Conservation (phyloP, 2,329 filamentous ascomycete genomes). For the Phialophora chinensis region DNA sequence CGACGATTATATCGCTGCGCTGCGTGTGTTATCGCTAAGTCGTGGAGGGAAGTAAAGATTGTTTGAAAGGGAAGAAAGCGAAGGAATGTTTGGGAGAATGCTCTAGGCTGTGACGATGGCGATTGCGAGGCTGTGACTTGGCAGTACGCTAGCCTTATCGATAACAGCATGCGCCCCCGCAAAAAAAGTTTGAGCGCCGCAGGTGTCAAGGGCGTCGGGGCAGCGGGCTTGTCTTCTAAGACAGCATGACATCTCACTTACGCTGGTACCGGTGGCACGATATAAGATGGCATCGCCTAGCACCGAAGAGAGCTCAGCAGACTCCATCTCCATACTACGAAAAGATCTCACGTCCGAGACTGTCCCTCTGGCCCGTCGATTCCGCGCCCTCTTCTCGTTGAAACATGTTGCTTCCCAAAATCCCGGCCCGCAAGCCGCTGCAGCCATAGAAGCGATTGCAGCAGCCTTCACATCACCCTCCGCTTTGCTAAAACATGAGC, state of each 20-base stretch:
- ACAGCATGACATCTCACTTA: neutral
- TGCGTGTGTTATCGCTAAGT: neutral
- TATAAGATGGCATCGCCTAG: conserved; percentile 21
- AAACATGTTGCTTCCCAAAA: conserved; percentile 83
- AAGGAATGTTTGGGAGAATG: conserved; percentile 10
- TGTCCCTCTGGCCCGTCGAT: conserved; percentile 83
- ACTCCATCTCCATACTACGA: conserved; percentile 58
- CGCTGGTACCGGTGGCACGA: neutral
- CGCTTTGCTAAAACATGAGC: conserved; percentile 90
- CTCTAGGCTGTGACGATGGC: neutral
- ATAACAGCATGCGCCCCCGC: conserved; percentile 10
- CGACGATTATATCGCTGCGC: neutral
- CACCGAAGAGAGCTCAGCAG: conserved; percentile 24
- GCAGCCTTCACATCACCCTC: conserved; percentile 84
- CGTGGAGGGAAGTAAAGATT: neutral
- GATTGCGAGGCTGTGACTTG: conserved; percentile 5
- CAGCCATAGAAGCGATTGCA: conserved; percentile 80
- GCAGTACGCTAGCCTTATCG: conserved; percentile 16
- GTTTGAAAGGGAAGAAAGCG: neutral
- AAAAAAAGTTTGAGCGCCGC: conserved; percentile 17
- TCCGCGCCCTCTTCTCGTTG: conserved; percentile 95
- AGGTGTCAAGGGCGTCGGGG: neutral
- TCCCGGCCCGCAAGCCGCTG: conserved; percentile 63
- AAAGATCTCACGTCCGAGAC: conserved; percentile 79
- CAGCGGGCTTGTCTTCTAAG: neutral